Conservation (phyloP, 2,329 filamentous ascomycete species). For the Pseudocercospora musae region DNA sequence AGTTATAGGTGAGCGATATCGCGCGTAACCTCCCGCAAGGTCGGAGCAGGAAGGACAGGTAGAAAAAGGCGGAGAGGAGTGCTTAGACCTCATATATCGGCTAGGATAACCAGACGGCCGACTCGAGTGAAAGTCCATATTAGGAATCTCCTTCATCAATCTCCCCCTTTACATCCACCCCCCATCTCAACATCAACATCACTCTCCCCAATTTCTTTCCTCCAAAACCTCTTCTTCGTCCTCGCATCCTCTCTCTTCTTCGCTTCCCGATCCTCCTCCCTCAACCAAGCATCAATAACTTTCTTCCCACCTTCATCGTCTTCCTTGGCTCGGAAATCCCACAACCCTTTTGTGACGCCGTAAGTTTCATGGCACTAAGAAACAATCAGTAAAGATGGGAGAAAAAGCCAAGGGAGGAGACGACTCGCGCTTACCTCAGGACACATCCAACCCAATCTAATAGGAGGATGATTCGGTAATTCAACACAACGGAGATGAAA, state of each 20-base stretch:
- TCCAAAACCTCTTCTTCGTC: background rate
- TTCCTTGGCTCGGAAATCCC: background rate
- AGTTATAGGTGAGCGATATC: too few species aligned
- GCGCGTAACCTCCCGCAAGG: too few species aligned
- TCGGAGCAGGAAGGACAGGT: too few species aligned
- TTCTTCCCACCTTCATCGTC: background rate
- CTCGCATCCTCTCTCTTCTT: background rate
- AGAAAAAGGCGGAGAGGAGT: too few species aligned
- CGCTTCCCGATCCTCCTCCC: background rate
- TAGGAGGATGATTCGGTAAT: slow-evolving; percentile 15
- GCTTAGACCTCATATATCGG: too few species aligned
- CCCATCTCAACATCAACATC: background rate
- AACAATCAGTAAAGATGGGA: too few species aligned
- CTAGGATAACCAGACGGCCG: too few species aligned
- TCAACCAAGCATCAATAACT: slow-evolving; percentile 2
- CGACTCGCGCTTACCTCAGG: background rate
- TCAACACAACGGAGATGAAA: slow-evolving; percentile 18
- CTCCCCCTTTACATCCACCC: background rate
- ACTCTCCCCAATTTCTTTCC: background rate
- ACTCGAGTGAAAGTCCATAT: too few species aligned
- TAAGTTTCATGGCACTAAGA: background rate
- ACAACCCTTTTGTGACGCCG: slow-evolving; percentile 5
- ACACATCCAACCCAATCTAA: slow-evolving; percentile 18
- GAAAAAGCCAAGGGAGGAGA: too few species aligned
- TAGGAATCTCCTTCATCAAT: too few species aligned